Evolutionary conservation across 1,284 basidiomycete species (phyloP).

Genomic region (Irpex sp.): DNA sequence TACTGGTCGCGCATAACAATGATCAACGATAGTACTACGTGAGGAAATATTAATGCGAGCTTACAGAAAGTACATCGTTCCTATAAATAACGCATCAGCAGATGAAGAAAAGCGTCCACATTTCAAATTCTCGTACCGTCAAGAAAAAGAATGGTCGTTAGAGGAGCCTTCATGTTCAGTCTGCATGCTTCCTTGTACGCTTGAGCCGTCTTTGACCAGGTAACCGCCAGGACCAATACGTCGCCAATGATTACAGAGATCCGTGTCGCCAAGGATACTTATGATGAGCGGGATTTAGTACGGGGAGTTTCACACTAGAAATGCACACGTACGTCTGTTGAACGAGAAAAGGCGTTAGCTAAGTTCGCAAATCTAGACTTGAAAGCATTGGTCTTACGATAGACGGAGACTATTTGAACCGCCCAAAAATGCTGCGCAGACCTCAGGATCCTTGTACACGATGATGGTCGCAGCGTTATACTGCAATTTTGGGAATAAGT

Average conservation of each 20-base stretch:
- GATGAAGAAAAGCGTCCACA: not conserved
- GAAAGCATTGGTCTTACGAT: no score
- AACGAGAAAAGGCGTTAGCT: no score
- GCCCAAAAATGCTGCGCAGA: no score
- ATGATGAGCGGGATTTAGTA: no score
- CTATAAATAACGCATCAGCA: not conserved
- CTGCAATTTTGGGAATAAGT: no score
- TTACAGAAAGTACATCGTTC: not conserved
- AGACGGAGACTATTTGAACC: no score
- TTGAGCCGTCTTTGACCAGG: not conserved
- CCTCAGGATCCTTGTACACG: no score
- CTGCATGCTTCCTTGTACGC: not conserved
- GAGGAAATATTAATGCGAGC: not conserved
- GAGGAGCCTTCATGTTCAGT: not conserved
- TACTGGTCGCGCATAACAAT: not conserved
- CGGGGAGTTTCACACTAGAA: no score
- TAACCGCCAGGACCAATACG: not conserved
- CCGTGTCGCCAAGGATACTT: not conserved
- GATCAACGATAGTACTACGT: not conserved
- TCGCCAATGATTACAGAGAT: not conserved
- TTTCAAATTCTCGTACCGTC: not conserved
- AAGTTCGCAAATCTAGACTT: no score
- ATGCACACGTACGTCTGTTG: no score
- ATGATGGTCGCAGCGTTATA: no score
- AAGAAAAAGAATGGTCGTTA: not conserved